Conservation (phyloP, 306 rosid genomes). For the Argentina anserina region DNA sequence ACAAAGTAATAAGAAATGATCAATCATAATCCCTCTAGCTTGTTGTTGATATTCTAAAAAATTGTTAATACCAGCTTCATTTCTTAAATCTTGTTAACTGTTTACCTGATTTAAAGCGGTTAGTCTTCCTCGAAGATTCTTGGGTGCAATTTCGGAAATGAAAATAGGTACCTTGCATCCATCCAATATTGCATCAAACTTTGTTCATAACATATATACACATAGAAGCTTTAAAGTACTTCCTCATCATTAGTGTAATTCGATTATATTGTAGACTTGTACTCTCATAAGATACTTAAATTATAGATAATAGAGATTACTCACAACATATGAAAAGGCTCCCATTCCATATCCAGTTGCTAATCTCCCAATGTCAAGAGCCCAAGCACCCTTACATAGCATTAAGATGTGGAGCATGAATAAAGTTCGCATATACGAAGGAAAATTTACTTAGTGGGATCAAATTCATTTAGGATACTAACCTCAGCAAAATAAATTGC, state of each 20-base stretch:
- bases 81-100: not conserved
- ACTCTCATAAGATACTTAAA: not conserved
- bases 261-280: not conserved
- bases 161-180: slow-evolving; percentile 72
- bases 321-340: slow-evolving; percentile 79
- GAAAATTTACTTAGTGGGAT: slow-evolving; percentile 8
- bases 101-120: slow-evolving; percentile 84
- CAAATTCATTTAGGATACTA: slow-evolving; percentile 1
- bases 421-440: slow-evolving; percentile 10
- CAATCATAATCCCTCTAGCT: not conserved
- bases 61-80: not conserved
- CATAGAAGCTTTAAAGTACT: not conserved
- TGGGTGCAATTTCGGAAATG: slow-evolving; percentile 90
- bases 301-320: slow-evolving; percentile 6
- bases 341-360: slow-evolving; percentile 99
- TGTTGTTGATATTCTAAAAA: not conserved
- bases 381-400: slow-evolving; percentile 43
- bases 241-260: not conserved
- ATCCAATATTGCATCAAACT: slow-evolving; percentile 17
- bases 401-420: slow-evolving; percentile 19
- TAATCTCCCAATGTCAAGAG: slow-evolving; percentile 83
- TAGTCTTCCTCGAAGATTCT: slow-evolving; percentile 73
- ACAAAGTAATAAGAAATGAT: not conserved
- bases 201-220: slow-evolving; percentile 2
- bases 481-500: slow-evolving; percentile 81